Base-by-base conservation (phyloP, 2,329 filamentous ascomycete genomes). In the Cadophora sp. region DNA sequence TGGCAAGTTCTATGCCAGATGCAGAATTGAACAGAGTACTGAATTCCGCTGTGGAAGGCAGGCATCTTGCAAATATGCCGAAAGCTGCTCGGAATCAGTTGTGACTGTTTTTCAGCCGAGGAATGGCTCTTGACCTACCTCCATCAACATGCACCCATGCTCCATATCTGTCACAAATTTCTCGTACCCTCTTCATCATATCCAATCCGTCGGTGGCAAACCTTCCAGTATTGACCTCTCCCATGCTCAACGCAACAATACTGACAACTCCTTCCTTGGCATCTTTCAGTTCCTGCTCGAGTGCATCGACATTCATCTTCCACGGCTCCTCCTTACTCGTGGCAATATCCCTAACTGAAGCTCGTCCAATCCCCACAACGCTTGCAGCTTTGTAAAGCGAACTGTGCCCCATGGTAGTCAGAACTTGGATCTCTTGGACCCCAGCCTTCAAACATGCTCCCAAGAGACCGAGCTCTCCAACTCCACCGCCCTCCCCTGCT, bases 81-180 rank as follows among this genome's bases (percentile, higher is more conserved):
- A 98, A 97, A 0, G 95, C 94, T 83, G 8, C 22, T 8, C 4
- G 55, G 14, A n/a, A 16, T 66, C 34, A 61, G 31, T 9, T 55
- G 51, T 48, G 37, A 46, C 24, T 63, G 19, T 31, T 27, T 34
- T 8, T 4, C 11, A 26, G 6, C 4, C 14, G 14, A 12, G 26
- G 7, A 34, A 31, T 29, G 19, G 4, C 5, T 61, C 1, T 29
- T 59, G 55, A 79, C 83, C 66, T 75, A 88, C 87, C 88, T 55
- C 91, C 94, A 75, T 97, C 95, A 8, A 95, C 89, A 78, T 98
- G 95, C 48, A 97, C 84, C 94, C 94, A 97, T 0, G 93, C 90
- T 1, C 86, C 85, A 72, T 95, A 89, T 71, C 84, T 82, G 73
- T 96, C 90, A 53, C 92, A 93, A 48, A 97, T 77, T 4, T 82